Percentiles rank a stretch among this genome's conserved stretches.
Evolutionary conservation across 2,329 filamentous ascomycete genomes (phyloP).

Genomic region (Teratosphaeria gauchensis): DNA sequence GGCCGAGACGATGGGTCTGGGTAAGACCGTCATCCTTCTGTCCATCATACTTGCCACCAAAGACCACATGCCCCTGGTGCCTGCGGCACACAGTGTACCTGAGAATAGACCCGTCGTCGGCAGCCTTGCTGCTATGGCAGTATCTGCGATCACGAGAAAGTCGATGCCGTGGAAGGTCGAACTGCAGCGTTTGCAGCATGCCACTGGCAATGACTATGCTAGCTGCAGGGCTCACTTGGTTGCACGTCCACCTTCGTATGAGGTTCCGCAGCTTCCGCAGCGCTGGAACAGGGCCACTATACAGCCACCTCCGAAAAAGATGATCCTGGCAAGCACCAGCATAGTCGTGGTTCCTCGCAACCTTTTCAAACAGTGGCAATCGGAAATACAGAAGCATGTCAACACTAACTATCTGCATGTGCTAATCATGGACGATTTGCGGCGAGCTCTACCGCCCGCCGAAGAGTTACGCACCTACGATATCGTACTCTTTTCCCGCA

Average conservation of each 20-base stretch:
- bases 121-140: slow-evolving; percentile 65
- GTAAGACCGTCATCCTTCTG: slow-evolving; percentile 83
- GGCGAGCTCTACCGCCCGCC: slow-evolving; percentile 46
- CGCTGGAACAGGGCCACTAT: slow-evolving; percentile 34
- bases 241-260: slow-evolving; percentile 24
- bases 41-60: slow-evolving; percentile 62
- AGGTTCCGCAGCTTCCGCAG: slow-evolving; percentile 31
- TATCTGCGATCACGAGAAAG: slow-evolving; percentile 55
- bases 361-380: slow-evolving; percentile 71
- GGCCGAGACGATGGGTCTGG: slow-evolving; percentile 69
- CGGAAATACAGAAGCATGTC: slow-evolving; percentile 73
- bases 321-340: slow-evolving; percentile 60
- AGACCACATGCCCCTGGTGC: slow-evolving; percentile 55
- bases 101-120: slow-evolving; percentile 42
- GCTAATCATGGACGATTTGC: slow-evolving; percentile 49
- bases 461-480: slow-evolving; percentile 58
- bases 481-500: slow-evolving; percentile 66
- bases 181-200: slow-evolving; percentile 43
- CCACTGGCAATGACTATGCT: slow-evolving; percentile 41
- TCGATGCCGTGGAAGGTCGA: slow-evolving; percentile 62
- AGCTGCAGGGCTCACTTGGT: slow-evolving; percentile 47
- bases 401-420: slow-evolving; percentile 46
- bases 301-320: slow-evolving; percentile 33
- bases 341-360: slow-evolving; percentile 77
- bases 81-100: slow-evolving; percentile 46